Evolutionary conservation across 176 grass and related monocot species (phyloP), one percentile per base, ranked within the genome.

Genomic region (Thinopyrum elongatum): DNA sequence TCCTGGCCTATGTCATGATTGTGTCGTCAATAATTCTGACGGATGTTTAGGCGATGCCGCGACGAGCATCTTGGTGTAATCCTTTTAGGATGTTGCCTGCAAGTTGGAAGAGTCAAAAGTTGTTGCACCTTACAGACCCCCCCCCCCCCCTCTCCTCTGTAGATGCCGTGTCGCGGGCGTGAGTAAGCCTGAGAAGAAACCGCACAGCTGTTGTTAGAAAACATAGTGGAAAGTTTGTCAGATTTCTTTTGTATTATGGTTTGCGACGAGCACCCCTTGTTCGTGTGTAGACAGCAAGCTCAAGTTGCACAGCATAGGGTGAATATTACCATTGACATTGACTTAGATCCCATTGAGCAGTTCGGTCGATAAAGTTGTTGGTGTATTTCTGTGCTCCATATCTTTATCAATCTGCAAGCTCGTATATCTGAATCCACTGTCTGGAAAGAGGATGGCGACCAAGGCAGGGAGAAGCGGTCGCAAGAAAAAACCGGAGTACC

Each of bases 1-100:
- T 96, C 82, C 77, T 96, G 15, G 94, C 97, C 2, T 99, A 96
- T 83, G 86, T 99, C 33, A 91, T 99, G 94, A 99, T 99, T 90
- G 86, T 99, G 88, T 99, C 94, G 44, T 99, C 97, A 9, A 91
- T 99, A 91, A 92, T 96, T 86, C 87, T 99, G 85, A 96, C 97
- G 3, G 94, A 99, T 88, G 90, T 95, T 86, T 94, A 99, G 93
- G 76, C 79, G 46, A 57, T 86, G 42, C 42, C 74, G 64, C 27
- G 25, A 35, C 33, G 12, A 79, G 42, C 66, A 66, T 89, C 46
- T 31, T 23, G 73, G 73, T 82, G 82, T 90, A 81, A 71, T 77
- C 67, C 47, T 22, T 10, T 31, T 77, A 85, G 79, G 68, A 63
- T 59, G 53, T 79, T 62, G 2, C 30, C 33, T 15, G 15, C 12